These are phyloP conservation scores for Vigna angularis DNA, from an alignment of 306 rosid species.

Conservation along the genomic window DNA sequence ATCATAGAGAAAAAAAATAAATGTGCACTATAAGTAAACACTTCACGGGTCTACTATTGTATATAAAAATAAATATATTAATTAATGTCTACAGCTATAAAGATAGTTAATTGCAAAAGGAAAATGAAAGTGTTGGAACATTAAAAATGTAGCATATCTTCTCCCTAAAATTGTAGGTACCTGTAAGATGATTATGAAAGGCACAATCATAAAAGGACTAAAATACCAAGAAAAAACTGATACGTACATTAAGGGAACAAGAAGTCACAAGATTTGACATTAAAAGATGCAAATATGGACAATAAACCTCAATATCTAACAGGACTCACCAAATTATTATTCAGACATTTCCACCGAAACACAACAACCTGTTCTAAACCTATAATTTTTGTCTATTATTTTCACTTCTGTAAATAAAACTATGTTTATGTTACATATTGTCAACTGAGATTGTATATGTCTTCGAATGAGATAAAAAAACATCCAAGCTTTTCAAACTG, in stretches of 20 bases:
- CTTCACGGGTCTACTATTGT: background rate
- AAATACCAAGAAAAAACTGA: background rate
- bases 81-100: background rate
- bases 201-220: background rate
- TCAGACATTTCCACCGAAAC: background rate
- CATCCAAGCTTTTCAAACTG: too few relatives aligned
- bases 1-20: too few relatives aligned
- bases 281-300: conserved; percentile 4
- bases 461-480: too few relatives aligned
- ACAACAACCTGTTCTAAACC: background rate
- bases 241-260: background rate
- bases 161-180: background rate
- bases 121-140: background rate
- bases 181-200: background rate
- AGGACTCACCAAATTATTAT: background rate
- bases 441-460: too few relatives aligned
- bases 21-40: too few relatives aligned
- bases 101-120: background rate
- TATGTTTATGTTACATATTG: background rate
- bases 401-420: background rate
- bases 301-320: background rate
- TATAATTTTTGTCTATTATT: background rate
- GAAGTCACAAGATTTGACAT: background rate
- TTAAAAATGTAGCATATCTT: background rate
- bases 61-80: background rate